Evolutionary conservation across 2,329 filamentous ascomycete genomes (phyloP).

Genomic region (Colletotrichum higginsianum): DNA sequence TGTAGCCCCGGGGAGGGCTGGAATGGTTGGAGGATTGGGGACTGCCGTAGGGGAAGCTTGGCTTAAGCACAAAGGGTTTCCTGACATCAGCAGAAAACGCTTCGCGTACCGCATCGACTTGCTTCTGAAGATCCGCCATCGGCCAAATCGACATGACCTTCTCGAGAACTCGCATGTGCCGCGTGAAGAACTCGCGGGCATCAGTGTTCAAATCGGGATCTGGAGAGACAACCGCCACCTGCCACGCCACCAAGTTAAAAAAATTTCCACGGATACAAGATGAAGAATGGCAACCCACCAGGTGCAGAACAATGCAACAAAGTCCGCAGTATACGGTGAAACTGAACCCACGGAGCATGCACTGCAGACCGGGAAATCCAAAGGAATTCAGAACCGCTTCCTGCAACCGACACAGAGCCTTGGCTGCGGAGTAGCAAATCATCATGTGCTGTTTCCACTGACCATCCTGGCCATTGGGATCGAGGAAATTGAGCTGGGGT

Average conservation of each 20-base stretch:
- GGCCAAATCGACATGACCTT: constrained; percentile 87
- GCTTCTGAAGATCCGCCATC: constrained; percentile 89
- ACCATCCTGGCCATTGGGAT: constrained; percentile 78
- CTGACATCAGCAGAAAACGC: constrained; percentile 90
- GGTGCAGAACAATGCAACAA: constrained; percentile 91
- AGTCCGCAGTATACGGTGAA: constrained; percentile 95
- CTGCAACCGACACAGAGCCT: constrained; percentile 87
- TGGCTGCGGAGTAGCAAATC: constrained; percentile 87
- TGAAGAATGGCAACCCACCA: constrained; percentile 73
- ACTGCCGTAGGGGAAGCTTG: constrained; percentile 89
- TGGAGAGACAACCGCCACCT: constrained; percentile 94
- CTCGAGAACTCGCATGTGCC: constrained; percentile 95
- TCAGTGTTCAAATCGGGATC: constrained; percentile 90
- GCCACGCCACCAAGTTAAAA: constrained; percentile 32
- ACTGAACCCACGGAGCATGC: constrained; percentile 94
- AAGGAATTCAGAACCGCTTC: constrained; percentile 85
- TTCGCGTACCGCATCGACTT: constrained; percentile 89
- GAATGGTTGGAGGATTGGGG: constrained; percentile 76
- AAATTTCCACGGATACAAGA: neutral
- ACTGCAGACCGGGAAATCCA: constrained; percentile 85
- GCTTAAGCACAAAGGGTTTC: constrained; percentile 91
- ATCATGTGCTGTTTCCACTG: constrained; percentile 92
- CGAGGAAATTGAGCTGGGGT: constrained; percentile 85
- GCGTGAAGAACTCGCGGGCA: constrained; percentile 89
- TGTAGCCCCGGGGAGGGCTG: constrained; percentile 73